phyloP scores from a whole-genome alignment of 768 basidiomycete species.

The Termitomyces sp. region DNA sequence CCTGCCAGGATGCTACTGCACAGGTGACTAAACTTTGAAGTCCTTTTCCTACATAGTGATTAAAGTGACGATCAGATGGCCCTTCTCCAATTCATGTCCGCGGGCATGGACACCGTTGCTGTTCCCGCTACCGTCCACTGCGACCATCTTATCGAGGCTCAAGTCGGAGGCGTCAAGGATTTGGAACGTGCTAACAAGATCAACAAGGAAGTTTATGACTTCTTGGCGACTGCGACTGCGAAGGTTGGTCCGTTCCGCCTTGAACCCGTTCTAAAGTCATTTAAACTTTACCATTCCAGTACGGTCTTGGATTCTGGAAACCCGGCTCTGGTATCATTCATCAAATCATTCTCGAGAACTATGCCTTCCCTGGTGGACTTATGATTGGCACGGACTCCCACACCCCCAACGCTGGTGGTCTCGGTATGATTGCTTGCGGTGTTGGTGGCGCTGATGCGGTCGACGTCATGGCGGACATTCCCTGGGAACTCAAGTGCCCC shows the following conservation, averaged over 20 bases:
- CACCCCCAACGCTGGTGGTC: slow-evolving; percentile 98
- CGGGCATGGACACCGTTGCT: slow-evolving; percentile 95
- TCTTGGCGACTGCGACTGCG: slow-evolving; percentile 94
- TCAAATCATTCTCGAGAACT: slow-evolving; percentile 99
- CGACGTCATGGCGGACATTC: slow-evolving; percentile 96
- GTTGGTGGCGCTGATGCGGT: slow-evolving; percentile 99
- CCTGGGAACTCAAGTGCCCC: slow-evolving; percentile 99
- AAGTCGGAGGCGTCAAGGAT: slow-evolving; percentile 91
- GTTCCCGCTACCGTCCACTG: slow-evolving; percentile 99
- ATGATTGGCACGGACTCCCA: slow-evolving; percentile 99
- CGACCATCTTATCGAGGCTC: slow-evolving; percentile 98
- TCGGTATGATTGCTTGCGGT: slow-evolving; percentile 99
- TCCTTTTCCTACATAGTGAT: slow-evolving; percentile 12
- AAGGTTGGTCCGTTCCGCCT: slow-evolving; percentile 44
- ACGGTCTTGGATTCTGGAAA: slow-evolving; percentile 99
- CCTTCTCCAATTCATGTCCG: slow-evolving; percentile 99
- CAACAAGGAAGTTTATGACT: slow-evolving; percentile 99
- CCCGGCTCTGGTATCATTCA: slow-evolving; percentile 99
- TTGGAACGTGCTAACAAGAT: slow-evolving; percentile 85
- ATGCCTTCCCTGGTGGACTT: slow-evolving; percentile 97
- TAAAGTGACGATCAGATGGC: slow-evolving; percentile 75
- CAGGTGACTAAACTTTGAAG: slow-evolving; percentile 41
- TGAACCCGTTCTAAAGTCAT: background rate
- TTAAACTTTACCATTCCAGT: slow-evolving; percentile 35
- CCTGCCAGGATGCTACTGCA: slow-evolving; percentile 88